phyloP scores from a whole-genome alignment of 257 asterid genomes.

The Nemophila menziesii region DNA sequence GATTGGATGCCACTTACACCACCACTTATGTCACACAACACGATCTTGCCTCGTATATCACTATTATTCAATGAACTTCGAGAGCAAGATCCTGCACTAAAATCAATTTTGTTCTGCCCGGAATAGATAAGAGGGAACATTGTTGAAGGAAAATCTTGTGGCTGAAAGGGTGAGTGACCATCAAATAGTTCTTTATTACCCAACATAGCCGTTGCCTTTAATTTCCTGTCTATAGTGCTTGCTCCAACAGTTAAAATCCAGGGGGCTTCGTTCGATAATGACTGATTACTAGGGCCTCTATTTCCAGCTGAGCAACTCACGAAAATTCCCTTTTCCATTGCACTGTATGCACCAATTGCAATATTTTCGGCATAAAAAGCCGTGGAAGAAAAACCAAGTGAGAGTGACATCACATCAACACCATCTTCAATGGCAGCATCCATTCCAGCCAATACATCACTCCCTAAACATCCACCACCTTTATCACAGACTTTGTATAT shows the following conservation, averaged over 20 bases:
- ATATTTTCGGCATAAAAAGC: slow-evolving; percentile 7
- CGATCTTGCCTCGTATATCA: slow-evolving; percentile 31
- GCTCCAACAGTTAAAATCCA: slow-evolving; percentile 51
- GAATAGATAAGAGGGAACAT: slow-evolving; percentile 22
- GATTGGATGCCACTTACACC: not conserved
- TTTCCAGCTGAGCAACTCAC: slow-evolving; percentile 35
- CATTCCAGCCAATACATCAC: slow-evolving; percentile 30
- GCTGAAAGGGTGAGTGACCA: slow-evolving; percentile 27
- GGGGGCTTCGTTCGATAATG: slow-evolving; percentile 18
- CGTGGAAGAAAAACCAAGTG: slow-evolving; percentile 5
- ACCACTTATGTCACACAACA: slow-evolving; percentile 22
- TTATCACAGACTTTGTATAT: slow-evolving; percentile 31
- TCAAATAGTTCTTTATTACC: slow-evolving; percentile 17
- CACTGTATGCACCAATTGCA: slow-evolving; percentile 30
- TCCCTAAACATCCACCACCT: slow-evolving; percentile 13
- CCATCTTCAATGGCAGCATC: slow-evolving; percentile 39
- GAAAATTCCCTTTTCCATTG: slow-evolving; percentile 32
- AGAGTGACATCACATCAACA: slow-evolving; percentile 25
- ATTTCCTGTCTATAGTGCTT: slow-evolving; percentile 24
- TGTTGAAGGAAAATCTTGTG: slow-evolving; percentile 10
- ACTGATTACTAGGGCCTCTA: slow-evolving; percentile 1
- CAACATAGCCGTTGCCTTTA: slow-evolving; percentile 24
- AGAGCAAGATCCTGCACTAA: slow-evolving; percentile 9
- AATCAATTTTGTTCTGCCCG: slow-evolving; percentile 10
- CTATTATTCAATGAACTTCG: slow-evolving; percentile 6